These are phyloP conservation scores for Allium sativum DNA, from an alignment of 106 monocot species.

Conservation along the genomic window DNA sequence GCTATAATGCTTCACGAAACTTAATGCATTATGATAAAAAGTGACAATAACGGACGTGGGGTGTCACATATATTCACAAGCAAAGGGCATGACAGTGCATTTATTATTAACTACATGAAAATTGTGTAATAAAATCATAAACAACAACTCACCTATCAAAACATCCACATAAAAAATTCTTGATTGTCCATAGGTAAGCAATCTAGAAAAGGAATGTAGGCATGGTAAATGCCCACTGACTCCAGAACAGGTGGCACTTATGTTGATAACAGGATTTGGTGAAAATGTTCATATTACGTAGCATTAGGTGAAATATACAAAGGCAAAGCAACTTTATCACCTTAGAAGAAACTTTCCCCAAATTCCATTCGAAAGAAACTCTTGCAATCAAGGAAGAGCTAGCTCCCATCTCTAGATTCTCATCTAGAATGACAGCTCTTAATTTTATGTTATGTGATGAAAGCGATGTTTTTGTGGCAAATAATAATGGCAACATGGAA, in stretches of 20 bases:
- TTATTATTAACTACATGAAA: too few relatives aligned
- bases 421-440: slow-evolving; percentile 81
- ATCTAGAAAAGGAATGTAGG: slow-evolving; percentile 69
- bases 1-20: too few relatives aligned
- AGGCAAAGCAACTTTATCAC: slow-evolving; percentile 56
- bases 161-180: too few relatives aligned
- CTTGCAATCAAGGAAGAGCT: slow-evolving; percentile 57
- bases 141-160: too few relatives aligned
- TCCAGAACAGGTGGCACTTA: slow-evolving; percentile 79
- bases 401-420: slow-evolving; percentile 52
- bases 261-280: slow-evolving; percentile 76
- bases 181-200: slow-evolving; percentile 28
- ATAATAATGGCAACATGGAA: slow-evolving; percentile 88
- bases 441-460: slow-evolving; percentile 76
- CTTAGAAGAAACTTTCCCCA: slow-evolving; percentile 65
- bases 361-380: slow-evolving; percentile 70
- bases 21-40: too few relatives aligned
- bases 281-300: slow-evolving; percentile 56
- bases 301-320: slow-evolving; percentile 79
- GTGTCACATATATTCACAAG: too few relatives aligned
- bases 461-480: slow-evolving; percentile 71
- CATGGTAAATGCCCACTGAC: slow-evolving; percentile 77
- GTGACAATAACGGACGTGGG: too few relatives aligned
- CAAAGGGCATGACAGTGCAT: too few relatives aligned
- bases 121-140: too few relatives aligned